Evolutionary conservation across 805 yeast genomes (phyloP), one percentile per base, ranked within the genome.

Genomic region (Kuraishia hungarica): DNA sequence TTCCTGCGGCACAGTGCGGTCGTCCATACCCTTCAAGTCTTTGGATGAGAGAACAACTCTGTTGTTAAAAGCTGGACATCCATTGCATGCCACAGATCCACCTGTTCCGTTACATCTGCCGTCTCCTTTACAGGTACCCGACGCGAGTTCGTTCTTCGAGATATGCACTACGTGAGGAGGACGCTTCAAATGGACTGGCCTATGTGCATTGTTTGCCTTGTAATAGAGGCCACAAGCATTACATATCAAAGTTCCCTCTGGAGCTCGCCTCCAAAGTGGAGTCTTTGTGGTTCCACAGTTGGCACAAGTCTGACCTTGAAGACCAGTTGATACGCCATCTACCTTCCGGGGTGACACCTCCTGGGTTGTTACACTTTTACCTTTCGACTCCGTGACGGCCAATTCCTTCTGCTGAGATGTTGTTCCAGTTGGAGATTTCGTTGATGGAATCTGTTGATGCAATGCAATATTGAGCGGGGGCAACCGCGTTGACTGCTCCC

Each of bases 41-140:
- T 48, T 24, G 20, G 60, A 53, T 6, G 59, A 64, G 24, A 78
- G 62, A 20, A 79, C 71, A 23, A 81, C 76, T 58, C 96, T 76
- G 68, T 88, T 89, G 66, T 89, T 88, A 65, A 68, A 87, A 3
- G 94, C 89, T 1, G 96, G 94, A 64, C 96, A 89, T 1, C 92
- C 91, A 59, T 81, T 76, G 67, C 96, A 89, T 2, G 89, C 89
- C 5, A 77, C 76, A 2, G 90, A 70, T 1, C 96, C 96, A 5
- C 96, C 96, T 2, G 92, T 88, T 2, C 96, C 96, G 63, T 89
- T 88, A 67, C 96, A 89, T 57, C 83, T 77, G 4, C 96, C 91
- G 60, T 83, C 85, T 1, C 92, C 92, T 39, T 83, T 79, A 61
- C 92, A 86, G 4, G 84, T 74, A 1, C 90, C 91, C 2, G 56